These are phyloP conservation scores for Ophiocytium majus DNA, from an alignment of 352 stramenopile genomes.

Conservation along the genomic window DNA sequence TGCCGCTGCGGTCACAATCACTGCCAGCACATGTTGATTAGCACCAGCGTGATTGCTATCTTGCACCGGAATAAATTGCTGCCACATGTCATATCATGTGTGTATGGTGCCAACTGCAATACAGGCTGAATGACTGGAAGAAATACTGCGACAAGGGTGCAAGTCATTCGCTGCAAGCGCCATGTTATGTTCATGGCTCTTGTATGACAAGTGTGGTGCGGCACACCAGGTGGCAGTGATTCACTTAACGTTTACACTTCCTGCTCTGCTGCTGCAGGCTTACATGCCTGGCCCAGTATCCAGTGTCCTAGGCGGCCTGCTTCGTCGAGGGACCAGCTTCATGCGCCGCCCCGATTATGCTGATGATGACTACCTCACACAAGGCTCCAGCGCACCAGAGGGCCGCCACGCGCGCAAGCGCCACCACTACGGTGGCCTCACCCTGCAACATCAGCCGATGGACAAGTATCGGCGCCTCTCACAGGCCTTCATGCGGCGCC, in stretches of 20 bases:
- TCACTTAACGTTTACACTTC: too few species aligned
- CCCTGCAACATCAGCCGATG: not conserved
- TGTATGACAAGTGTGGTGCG: not conserved
- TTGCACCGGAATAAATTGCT: not conserved
- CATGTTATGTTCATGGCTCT: not conserved
- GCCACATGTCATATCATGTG: not conserved
- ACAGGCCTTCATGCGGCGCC: not conserved
- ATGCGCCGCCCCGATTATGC: not conserved
- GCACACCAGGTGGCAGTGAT: not conserved
- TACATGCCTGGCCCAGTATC: not conserved
- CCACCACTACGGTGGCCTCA: not conserved
- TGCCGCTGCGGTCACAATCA: not conserved
- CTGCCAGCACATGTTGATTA: not conserved
- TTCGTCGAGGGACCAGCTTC: not conserved
- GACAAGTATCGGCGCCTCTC: constrained; percentile 19
- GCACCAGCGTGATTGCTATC: not conserved
- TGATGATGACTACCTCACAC: not conserved
- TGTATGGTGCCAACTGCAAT: not conserved
- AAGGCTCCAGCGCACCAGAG: not conserved
- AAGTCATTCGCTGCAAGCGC: not conserved
- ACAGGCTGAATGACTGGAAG: not conserved
- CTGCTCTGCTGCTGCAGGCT: constrained; percentile 11
- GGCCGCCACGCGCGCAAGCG: not conserved
- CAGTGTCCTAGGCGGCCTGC: not conserved
- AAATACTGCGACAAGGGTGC: not conserved